Evolutionary conservation across 306 rosid species (phyloP), one percentile per base, ranked within the genome.

Genomic region (Begonia loranthoides): DNA sequence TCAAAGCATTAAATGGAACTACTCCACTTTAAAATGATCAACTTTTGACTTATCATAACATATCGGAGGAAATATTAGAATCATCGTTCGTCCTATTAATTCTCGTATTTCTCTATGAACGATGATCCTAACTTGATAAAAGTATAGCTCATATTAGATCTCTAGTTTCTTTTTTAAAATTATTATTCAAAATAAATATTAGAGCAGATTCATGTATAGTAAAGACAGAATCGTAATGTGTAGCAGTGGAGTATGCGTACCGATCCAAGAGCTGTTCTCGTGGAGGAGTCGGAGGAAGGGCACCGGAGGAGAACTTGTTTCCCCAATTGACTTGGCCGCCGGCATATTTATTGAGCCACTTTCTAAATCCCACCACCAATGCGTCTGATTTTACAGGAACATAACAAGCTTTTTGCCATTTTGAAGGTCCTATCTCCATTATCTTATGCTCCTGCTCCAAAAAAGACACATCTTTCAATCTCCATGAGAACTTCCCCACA

Each of bases 351-450:
- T 70, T 90, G 50, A 90, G 56, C 97, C 97, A 90, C 64, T 66
- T 85, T 73, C 97, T 78, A 62, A 70, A 86, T 50, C 79, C 92
- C 58, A 85, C 59, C 58, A 86, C 97, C 38, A 67, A 66, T 9
- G 87, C 87, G 61, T 90, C 97, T n/a, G 97, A 64, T 54, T 80
- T 90, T 56, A 95, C 78, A 28, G 97, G 95, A 68, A 85, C 87
- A 65, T 79, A 90, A 68, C 97, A 90, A 13, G 83, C 86, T 67
- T 69, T 86, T 45, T 72, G 87, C 97, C 97, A 90, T 58, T 80
- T 82, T 41, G 34, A 41, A 65, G 56, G 63, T 45, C 92, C 94
- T 4, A 17, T 58, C n/a, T 80, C 92, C 85, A 49, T 66, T 57
- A 90, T 61, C 69, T 67, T 85, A 15, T 67, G 76, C 75, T 85